Conservation (phyloP, 768 basidiomycete genomes). For the Boletus rufocinnamomeus region DNA sequence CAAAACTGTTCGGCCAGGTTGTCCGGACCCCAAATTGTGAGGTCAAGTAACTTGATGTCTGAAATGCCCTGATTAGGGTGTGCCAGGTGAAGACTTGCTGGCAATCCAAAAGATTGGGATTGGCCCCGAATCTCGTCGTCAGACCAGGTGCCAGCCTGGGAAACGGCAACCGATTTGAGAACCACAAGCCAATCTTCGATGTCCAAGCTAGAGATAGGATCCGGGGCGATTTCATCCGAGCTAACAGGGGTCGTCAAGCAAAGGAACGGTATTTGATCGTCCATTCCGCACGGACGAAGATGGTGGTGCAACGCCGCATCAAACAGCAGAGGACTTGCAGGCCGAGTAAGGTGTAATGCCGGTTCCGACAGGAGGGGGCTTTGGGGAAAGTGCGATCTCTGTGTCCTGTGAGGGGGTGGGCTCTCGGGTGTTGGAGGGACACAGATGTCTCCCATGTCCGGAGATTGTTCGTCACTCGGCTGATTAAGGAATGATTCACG, state of each 20-base stretch:
- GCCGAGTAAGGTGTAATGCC: not conserved
- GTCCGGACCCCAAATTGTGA: slow-evolving; percentile 58
- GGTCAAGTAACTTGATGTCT: slow-evolving; percentile 2
- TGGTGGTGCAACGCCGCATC: slow-evolving; percentile 21
- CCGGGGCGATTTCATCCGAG: slow-evolving; percentile 20
- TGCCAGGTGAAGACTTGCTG: slow-evolving; percentile 27
- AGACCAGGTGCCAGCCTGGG: slow-evolving; percentile 2
- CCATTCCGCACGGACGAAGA: slow-evolving; percentile 40
- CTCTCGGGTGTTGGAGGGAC: slow-evolving; percentile 36
- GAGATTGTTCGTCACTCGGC: slow-evolving; percentile 10
- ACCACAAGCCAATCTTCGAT: slow-evolving; percentile 26
- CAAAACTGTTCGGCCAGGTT: slow-evolving; percentile 82
- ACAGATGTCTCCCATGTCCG: not conserved
- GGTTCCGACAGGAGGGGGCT: not conserved
- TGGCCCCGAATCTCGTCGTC: slow-evolving; percentile 3
- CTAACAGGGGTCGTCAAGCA: slow-evolving; percentile 42
- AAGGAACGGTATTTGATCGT: slow-evolving; percentile 40
- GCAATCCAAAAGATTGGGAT: slow-evolving; percentile 1
- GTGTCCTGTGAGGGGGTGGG: slow-evolving; percentile 21
- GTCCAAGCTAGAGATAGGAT: slow-evolving; percentile 34
- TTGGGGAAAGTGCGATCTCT: not conserved
- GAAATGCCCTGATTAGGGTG: not conserved
- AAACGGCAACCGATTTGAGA: not conserved
- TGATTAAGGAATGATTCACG: slow-evolving; percentile 11
- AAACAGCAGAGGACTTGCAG: not conserved